These are phyloP conservation scores for Penicillium lagena DNA, from an alignment of 495 filamentous ascomycete genomes.

Conservation along the genomic window DNA sequence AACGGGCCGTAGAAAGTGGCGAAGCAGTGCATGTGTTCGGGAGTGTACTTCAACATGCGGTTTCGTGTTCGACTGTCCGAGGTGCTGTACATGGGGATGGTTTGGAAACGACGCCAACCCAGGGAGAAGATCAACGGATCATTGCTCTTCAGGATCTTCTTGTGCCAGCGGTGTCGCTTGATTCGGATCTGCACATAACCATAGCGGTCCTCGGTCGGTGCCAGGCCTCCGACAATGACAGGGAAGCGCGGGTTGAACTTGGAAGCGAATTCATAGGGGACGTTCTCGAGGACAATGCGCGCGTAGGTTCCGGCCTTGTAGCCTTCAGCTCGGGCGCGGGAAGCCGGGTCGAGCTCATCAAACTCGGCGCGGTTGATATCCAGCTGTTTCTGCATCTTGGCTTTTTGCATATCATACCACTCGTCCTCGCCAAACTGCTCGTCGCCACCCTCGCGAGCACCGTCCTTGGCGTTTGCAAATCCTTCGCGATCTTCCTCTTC, in stretches of 20 bases:
- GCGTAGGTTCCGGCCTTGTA: constrained; percentile 91
- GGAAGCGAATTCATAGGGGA: constrained; percentile 87
- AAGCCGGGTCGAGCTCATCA: constrained; percentile 71
- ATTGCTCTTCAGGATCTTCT: constrained; percentile 96
- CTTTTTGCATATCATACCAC: constrained; percentile 97
- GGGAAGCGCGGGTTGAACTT: constrained; percentile 82
- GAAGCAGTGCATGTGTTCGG: constrained; percentile 97
- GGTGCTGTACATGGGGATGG: constrained; percentile 86
- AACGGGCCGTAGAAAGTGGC: constrained; percentile 92
- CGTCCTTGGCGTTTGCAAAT: constrained; percentile 76
- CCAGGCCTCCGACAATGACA: constrained; percentile 81
- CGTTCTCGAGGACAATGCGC: constrained; percentile 77
- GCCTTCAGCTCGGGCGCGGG: constrained; percentile 78
- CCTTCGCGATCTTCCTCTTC: constrained; percentile 97
- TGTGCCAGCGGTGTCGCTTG: constrained; percentile 97
- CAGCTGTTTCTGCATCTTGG: constrained; percentile 85
- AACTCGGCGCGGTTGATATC: constrained; percentile 94
- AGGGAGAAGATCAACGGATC: constrained; percentile 96
- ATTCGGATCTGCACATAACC: constrained; percentile 93
- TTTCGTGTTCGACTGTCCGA: constrained; percentile 89
- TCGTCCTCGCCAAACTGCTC: constrained; percentile 92
- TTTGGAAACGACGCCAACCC: constrained; percentile 95
- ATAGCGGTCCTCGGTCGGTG: constrained; percentile 88
- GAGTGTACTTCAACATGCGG: constrained; percentile 95
- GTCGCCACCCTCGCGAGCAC: constrained; percentile 53